A percentile compares a stretch with the other conserved stretches of the same genome.
These are phyloP conservation scores for Chlamydomonas applanata DNA, from an alignment of 139 green algal genomes.

Conservation along the genomic window DNA sequence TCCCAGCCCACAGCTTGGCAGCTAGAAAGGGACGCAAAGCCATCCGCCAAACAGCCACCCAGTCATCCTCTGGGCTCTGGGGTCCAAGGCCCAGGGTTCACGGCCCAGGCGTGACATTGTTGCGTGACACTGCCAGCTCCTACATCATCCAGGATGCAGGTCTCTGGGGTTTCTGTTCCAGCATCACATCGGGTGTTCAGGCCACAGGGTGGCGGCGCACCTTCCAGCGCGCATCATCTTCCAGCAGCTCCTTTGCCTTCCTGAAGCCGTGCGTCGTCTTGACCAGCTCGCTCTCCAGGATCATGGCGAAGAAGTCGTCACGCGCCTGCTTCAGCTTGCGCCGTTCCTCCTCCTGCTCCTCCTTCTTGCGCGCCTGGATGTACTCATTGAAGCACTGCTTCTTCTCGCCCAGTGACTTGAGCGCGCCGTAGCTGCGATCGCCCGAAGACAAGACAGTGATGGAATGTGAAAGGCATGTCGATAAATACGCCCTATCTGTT, in stretches of 20 bases:
- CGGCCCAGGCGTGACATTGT: no score
- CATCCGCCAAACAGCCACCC: no score
- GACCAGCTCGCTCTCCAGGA: neutral
- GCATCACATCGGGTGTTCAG: neutral
- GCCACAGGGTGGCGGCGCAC: conserved; percentile 16
- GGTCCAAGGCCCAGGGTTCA: no score
- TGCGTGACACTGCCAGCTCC: no score
- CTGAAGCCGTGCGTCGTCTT: conserved; percentile 41
- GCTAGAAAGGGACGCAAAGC: no score
- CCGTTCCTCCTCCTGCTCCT: conserved; percentile 78
- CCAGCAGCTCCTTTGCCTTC: conserved; percentile 49
- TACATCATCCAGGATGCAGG: no score
- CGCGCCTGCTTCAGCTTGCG: conserved; percentile 38
- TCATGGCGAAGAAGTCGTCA: conserved; percentile 13
- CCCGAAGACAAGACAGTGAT: neutral
- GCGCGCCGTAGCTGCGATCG: conserved; percentile 65
- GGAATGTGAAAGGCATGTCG: neutral
- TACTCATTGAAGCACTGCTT: conserved; percentile 94
- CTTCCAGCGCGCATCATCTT: conserved; percentile 63
- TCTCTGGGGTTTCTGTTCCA: no score
- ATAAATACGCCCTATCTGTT: neutral
- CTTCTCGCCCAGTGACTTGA: conserved; percentile 89
- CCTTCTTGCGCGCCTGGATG: conserved; percentile 51
- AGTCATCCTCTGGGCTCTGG: no score
- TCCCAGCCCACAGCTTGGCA: no score